Base-by-base conservation (phyloP, 1,284 basidiomycete species). In the Omphalotus olearius region DNA sequence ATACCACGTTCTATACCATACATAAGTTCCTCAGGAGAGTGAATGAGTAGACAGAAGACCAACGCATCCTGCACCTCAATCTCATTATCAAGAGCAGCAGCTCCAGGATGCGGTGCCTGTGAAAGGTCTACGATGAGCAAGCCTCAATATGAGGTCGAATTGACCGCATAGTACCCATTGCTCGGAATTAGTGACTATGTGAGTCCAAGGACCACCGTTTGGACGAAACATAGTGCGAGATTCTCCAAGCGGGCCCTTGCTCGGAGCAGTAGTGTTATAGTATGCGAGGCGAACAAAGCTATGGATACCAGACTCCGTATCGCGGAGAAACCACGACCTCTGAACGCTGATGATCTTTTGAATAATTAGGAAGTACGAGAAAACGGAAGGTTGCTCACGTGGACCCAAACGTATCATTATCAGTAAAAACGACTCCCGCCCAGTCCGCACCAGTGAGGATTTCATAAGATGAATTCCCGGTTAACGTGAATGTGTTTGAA, bases 171-270 rank as follows among this genome's bases (percentile, higher is more conserved):
- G n/a, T n/a, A 51, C 50, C 50, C 59, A 65, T 53, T 65, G 61
- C 39, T 62, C 61, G 14, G 47, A 25, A 28, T 63, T 64, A 0
- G 62, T 62, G 14, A 62, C 57, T 1, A 65, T 51, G 25, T 61
- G 57, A 10, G 60, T 62, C 61, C 61, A 65, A 9, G 55, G 59
- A 13, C 55, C 60, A 17, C 52, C 54, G 33, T 60, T 63, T 0
- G 64, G 64, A 16, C 64, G 55, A 36, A 65, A 65, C 61, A 65
- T 62, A n/a, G 62, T 64, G 18, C 64, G 55, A 11, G 59, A 57
- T 33, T 65, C 64, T 4, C 61, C 60, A 1, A 65, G 52, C 2
- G 53, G 49, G 6, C 62, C 61, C 20, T 57, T 56, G 6, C 54
- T 55, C 6, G 59, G 54, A 1, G 52, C 53, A 4, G 59, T 57